A percentile compares a stretch with the other conserved stretches of the same genome.
phyloP scores from a whole-genome alignment of 306 rosid species.

The Cajanus cajan region DNA sequence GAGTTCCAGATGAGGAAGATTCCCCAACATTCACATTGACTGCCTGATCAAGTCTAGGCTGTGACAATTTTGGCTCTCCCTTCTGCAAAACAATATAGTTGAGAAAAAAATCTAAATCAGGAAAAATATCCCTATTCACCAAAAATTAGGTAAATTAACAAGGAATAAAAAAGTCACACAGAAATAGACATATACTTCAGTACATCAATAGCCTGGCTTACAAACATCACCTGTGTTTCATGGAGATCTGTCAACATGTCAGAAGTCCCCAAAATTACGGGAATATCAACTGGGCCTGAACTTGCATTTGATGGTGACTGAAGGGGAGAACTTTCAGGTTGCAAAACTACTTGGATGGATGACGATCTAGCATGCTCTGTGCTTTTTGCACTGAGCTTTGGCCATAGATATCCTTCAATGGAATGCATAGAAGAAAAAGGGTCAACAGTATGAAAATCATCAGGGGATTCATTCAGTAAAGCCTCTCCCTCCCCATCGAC shows the following conservation, averaged over 20 bases:
- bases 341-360: constrained; percentile 39
- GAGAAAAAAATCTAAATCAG: neutral
- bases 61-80: constrained; percentile 35
- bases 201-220: constrained; percentile 8
- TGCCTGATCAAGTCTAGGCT: constrained; percentile 32
- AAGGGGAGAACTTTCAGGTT: constrained; percentile 52
- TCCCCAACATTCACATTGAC: constrained; percentile 41
- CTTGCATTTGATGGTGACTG: constrained; percentile 48
- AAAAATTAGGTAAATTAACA: neutral
- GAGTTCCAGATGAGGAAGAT: constrained; percentile 48
- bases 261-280: constrained; percentile 28
- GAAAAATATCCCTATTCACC: neutral
- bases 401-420: constrained; percentile 76
- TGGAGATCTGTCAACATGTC: constrained; percentile 50
- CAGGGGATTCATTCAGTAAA: constrained; percentile 51
- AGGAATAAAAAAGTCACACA: neutral
- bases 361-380: constrained; percentile 32
- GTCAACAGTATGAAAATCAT: constrained; percentile 67
- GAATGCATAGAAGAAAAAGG: constrained; percentile 75
- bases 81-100: constrained; percentile 40
- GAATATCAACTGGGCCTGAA: constrained; percentile 45
- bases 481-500: constrained; percentile 75
- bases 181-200: neutral
- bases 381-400: constrained; percentile 53
- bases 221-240: constrained; percentile 53